These are phyloP conservation scores for Rhodotorula glutinis DNA, from an alignment of 1,284 basidiomycete species.

Conservation along the genomic window DNA sequence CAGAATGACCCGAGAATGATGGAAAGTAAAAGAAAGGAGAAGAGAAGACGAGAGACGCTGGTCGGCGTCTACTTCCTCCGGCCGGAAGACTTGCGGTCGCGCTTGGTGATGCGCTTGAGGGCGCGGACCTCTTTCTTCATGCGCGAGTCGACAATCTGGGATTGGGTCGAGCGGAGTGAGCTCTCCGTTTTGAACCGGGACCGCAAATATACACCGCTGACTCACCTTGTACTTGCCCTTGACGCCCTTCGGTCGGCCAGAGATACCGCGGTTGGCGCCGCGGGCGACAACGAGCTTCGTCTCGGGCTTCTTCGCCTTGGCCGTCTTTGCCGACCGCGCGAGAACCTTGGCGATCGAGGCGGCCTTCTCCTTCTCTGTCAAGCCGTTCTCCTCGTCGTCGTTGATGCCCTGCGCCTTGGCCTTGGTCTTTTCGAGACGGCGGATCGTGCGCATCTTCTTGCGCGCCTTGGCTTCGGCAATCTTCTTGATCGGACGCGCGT, in stretches of 20 bases:
- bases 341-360: slow-evolving; percentile 89
- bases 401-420: slow-evolving; percentile 96
- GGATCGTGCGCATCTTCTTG: slow-evolving; percentile 87
- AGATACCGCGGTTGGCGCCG: slow-evolving; percentile 80
- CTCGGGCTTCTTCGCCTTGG: slow-evolving; percentile 58
- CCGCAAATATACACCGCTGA: too few relatives aligned
- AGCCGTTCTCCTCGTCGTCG: slow-evolving; percentile 62
- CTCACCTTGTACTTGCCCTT: slow-evolving; percentile 60
- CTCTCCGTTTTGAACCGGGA: too few relatives aligned
- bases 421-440: slow-evolving; percentile 84
- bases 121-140: slow-evolving; percentile 41
- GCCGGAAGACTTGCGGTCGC: slow-evolving; percentile 41
- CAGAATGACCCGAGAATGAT: background rate
- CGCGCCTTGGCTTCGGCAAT: slow-evolving; percentile 96
- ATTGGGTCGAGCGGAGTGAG: too few relatives aligned
- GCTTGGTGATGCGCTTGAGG: slow-evolving; percentile 44
- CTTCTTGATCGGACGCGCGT: slow-evolving; percentile 98
- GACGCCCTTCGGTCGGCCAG: slow-evolving; percentile 92
- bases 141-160: slow-evolving; percentile 68
- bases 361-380: slow-evolving; percentile 92
- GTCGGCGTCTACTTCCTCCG: slow-evolving; percentile 41
- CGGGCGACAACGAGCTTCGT: slow-evolving; percentile 88
- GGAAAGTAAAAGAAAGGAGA: background rate
- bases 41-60: background rate
- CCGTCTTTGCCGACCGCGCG: slow-evolving; percentile 65